These are phyloP conservation scores for Coemansia sp. DNA, from an alignment of 192 early-diverging fungal genomes.

Conservation along the genomic window DNA sequence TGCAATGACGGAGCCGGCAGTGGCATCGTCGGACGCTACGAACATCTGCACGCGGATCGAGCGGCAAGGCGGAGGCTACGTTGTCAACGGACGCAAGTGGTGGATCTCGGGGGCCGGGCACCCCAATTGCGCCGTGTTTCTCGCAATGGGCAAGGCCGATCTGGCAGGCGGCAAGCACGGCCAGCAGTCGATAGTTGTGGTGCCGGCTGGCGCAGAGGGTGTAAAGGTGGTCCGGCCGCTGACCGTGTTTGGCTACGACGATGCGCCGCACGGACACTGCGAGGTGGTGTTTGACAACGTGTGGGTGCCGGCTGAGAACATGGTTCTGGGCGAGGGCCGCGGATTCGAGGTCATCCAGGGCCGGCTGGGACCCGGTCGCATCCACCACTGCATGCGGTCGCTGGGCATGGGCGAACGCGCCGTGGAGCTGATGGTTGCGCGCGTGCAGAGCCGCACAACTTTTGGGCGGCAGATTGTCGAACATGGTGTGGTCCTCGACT, in stretches of 20 bases:
- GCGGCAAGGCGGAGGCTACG: conserved; percentile 59
- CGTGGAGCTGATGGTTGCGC: conserved; percentile 76
- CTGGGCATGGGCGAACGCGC: conserved; percentile 92
- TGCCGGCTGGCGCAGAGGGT: conserved; percentile 80
- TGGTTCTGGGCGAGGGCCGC: conserved; percentile 92
- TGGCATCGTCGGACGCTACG: conserved; percentile 95
- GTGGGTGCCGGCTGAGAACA: conserved; percentile 78
- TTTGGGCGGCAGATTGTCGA: conserved; percentile 83
- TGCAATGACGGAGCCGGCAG: conserved; percentile 96
- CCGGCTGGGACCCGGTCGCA: conserved; percentile 86
- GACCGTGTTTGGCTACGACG: conserved; percentile 90
- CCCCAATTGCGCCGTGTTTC: conserved; percentile 84
- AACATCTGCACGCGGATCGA: conserved; percentile 87
- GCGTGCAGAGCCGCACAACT: conserved; percentile 78
- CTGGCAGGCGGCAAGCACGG: conserved; percentile 60
- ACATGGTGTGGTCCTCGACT: conserved; percentile 76
- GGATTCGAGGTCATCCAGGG: conserved; percentile 99
- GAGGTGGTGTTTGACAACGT: conserved; percentile 91
- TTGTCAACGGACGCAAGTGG: conserved; percentile 89
- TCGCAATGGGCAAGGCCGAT: conserved; percentile 86
- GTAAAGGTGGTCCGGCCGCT: conserved; percentile 80
- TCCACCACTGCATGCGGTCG: conserved; percentile 97
- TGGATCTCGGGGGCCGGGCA: conserved; percentile 98
- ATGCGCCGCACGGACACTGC: conserved; percentile 94
- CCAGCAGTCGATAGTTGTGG: conserved; percentile 88